Evolutionary conservation across 2,329 filamentous ascomycete genomes (phyloP).

Genomic region (Aureobasidium musti): DNA sequence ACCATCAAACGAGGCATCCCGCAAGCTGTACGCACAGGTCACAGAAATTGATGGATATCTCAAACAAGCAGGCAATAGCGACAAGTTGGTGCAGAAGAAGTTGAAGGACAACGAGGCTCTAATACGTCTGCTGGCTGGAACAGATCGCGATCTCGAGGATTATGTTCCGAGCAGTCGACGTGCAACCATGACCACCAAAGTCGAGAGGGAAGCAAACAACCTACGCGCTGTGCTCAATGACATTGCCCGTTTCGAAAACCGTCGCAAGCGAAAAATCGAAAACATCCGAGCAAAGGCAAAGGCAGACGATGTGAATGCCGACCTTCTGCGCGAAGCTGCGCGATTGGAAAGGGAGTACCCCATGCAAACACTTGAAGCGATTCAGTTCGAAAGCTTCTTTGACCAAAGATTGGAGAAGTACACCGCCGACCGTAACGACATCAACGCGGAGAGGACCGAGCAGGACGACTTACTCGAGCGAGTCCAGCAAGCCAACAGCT

Average conservation of each 20-base stretch:
- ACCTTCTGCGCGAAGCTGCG: slow-evolving; percentile 79
- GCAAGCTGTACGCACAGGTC: slow-evolving; percentile 72
- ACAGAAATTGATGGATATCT: slow-evolving; percentile 86
- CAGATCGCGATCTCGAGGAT: slow-evolving; percentile 78
- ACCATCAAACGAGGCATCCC: slow-evolving; percentile 67
- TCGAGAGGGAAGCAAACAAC: slow-evolving; percentile 76
- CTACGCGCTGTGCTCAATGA: slow-evolving; percentile 83
- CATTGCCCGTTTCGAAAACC: slow-evolving; percentile 76
- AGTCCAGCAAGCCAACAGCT: slow-evolving; percentile 72
- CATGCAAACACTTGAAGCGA: slow-evolving; percentile 78
- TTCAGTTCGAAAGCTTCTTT: slow-evolving; percentile 91
- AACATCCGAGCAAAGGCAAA: slow-evolving; percentile 75
- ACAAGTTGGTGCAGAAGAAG: slow-evolving; percentile 74
- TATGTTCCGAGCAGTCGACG: slow-evolving; percentile 85
- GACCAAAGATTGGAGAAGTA: slow-evolving; percentile 80
- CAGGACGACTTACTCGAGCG: slow-evolving; percentile 71
- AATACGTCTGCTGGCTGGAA: slow-evolving; percentile 73
- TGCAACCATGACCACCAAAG: slow-evolving; percentile 73
- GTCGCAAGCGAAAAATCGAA: slow-evolving; percentile 77
- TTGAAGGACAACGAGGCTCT: slow-evolving; percentile 73
- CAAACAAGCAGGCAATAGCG: slow-evolving; percentile 66
- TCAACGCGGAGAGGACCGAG: slow-evolving; percentile 71
- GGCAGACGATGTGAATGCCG: slow-evolving; percentile 81
- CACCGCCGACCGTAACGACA: slow-evolving; percentile 71
- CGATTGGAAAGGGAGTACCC: slow-evolving; percentile 84